A percentile compares a stretch with the other conserved stretches of the same genome.
Evolutionary conservation across 805 yeast genomes (phyloP).

Genomic region (Kodamaea leandrae): DNA sequence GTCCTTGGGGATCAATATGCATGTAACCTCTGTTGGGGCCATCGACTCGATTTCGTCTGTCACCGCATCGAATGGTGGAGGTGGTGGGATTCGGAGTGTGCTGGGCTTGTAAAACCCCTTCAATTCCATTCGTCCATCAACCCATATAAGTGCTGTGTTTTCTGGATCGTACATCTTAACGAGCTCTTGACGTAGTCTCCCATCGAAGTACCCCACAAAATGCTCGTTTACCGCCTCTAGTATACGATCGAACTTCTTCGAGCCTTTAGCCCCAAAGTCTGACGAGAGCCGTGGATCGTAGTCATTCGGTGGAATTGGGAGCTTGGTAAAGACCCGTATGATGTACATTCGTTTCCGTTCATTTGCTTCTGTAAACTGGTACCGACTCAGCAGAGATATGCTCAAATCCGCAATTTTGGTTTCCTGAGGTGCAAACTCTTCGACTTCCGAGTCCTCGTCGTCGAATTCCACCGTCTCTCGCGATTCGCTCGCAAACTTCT

Average conservation of each 20-base stretch:
- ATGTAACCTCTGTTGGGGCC: slow-evolving; percentile 17
- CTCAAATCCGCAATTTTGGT: too few relatives aligned
- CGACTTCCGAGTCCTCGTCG: slow-evolving; percentile 8
- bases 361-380: slow-evolving; percentile 22
- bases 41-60: slow-evolving; percentile 14
- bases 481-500: slow-evolving; percentile 1
- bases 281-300: slow-evolving; percentile 9
- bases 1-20: slow-evolving; percentile 21
- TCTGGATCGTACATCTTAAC: slow-evolving; percentile 9
- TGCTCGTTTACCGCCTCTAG: slow-evolving; percentile 16
- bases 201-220: slow-evolving; percentile 12
- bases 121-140: slow-evolving; percentile 38
- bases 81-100: slow-evolving; percentile 34
- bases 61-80: slow-evolving; percentile 15
- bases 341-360: slow-evolving; percentile 31
- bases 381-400: too few relatives aligned
- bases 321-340: slow-evolving; percentile 28
- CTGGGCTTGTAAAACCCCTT: slow-evolving; percentile 39
- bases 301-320: slow-evolving; percentile 15
- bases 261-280: slow-evolving; percentile 26
- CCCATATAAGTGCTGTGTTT: slow-evolving; percentile 32
- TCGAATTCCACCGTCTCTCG: neutral
- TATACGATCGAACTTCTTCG: slow-evolving; percentile 24
- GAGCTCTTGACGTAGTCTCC: slow-evolving; percentile 9
- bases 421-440: neutral